Evolutionary conservation across 2,329 filamentous ascomycete species (phyloP), one percentile per base, ranked within the genome.

Genomic region (Phaeosphaeriaceae sp.): DNA sequence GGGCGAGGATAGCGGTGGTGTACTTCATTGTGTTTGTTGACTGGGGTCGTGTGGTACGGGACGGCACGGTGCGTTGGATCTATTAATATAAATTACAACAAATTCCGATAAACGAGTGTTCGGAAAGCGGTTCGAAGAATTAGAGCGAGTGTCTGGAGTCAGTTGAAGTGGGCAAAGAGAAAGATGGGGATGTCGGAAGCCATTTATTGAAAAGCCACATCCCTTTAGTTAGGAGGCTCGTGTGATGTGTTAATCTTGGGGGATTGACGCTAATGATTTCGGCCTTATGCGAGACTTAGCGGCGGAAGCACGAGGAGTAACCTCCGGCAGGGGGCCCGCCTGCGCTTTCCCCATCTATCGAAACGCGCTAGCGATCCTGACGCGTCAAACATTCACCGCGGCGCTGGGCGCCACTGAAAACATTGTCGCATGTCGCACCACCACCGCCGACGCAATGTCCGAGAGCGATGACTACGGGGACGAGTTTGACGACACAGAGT

Each of bases 401-500:
- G 49, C 21, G 53, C 44, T 51, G 47, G 17, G 56, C 56, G 67
- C 62, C 69, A 63, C 65, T 49, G 48, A 58, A 55, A 54, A 59
- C 51, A 58, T 40, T 40, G 8, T n/a, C 35, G 15, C 35, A 28
- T 24, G 58, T 49, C 43, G 58, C 53, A 61, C 59, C 56, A 55
- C 64, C 47, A 54, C 59, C 55, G 55, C 49, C 59, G 46, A 58
- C 53, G 50, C 60, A 26, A 70, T 68, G 65, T 67, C 66, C 30
- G 72, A 75, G 42, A 74, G 70, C 59, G 86, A 90, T 43, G 87
- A 89, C 48, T 90, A 87, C 69, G 87, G 87, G 58, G 87, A 88
- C 62, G 70, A 88, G 62, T 83, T 90, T 53, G 84, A 86, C 53
- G 89, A 91, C 60, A 89, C 89, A 68, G 89, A 90, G 64, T 79